Base-by-base conservation (phyloP, 768 basidiomycete species). In the Suillus sp. region DNA sequence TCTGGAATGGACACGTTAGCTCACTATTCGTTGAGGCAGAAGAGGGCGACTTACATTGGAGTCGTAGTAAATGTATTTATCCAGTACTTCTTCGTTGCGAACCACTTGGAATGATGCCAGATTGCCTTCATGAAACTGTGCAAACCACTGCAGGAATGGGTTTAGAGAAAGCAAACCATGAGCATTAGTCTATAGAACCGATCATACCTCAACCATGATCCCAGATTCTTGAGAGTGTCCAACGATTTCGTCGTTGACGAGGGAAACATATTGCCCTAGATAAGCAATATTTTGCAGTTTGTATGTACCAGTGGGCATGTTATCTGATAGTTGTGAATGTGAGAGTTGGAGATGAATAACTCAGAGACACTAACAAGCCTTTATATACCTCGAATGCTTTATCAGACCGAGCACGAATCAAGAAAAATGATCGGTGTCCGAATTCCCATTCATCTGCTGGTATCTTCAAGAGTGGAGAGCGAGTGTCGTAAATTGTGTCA, bases 51-150 rank as follows among this genome's bases (percentile, higher is more conserved):
- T 34, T 53, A 34, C 51, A 6, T 13, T 4, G 11, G 10, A 0
- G 51, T 53, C 34, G 32, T 34, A 53, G 20, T n/a, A n/a, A n/a
- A 53, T 53, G 11, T 34, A 53, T 32, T 53, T 20, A n/a, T 53
- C 34, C 1, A 1, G 13, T 53, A 53, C 1, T 53, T 34, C 2
- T 34, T 20, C 30, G 11, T 34, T 13, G 32, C 51, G 20, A n/a
- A 53, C 30, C 30, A 32, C 30, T 53, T 34, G 51, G 32, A 53
- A 53, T 34, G 30, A n/a, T 53, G 30, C 51, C 11, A 32, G 1
- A 20, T 11, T 20, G 3, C 2, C 30, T 20, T 34, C 51, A 7
- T 7, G 11, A 7, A 34, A 53, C 51, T 1, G 13, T 20, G 11
- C 11, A 34, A 11, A n/a, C 51, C 32, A 53, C 51, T 53, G 32